Base-by-base conservation (phyloP, 257 asterid species). In the Primulina tabacum region DNA sequence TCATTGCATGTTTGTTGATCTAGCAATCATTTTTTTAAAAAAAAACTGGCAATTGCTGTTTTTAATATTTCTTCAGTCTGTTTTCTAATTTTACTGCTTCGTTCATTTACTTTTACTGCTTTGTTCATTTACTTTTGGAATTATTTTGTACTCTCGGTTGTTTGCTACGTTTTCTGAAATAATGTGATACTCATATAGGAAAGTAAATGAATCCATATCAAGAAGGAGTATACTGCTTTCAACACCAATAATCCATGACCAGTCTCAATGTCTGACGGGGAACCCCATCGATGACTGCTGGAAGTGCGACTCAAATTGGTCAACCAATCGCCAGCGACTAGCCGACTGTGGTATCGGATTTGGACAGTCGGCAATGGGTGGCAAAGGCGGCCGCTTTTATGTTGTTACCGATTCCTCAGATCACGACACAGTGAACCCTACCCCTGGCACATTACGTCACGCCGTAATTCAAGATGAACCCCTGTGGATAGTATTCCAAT, bases 251-350 rank as follows among this genome's bases (percentile, higher is more conserved):
- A 47, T 29, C 26, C 71, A 65, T 3, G 80, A 76, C 32, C 83
- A 82, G 64, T 67, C 81, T 4, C 96, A 88, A 79, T 92, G 98
- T 77, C 89, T 84, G 2, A 88, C 96, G 17, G 98, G 98, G 8
- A 92, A 92, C 79, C 98, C 98, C 29, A 85, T 92, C 0, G 98
- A 92, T 78, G 98, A 92, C 82, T 92, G 98, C 83, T 92, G 98
- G 98, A 88, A 91, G 34, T 92, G 98, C 71, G 97, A 90, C 73
- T 62, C 87, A 26, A 80, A 86, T 61, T 92, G 96, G 96, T 82
- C 82, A 1, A 64, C 70, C 82, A 80, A 88, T 81, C 96, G 98
- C 50, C 92, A 87, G 40, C 85, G 82, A 8, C 73, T 92, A 2
- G 97, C 98, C 0, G 98, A 92, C 68, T 92, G 97, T 33, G 86